These are phyloP conservation scores for Candida andamanensis DNA, from an alignment of 805 yeast species.

Conservation along the genomic window DNA sequence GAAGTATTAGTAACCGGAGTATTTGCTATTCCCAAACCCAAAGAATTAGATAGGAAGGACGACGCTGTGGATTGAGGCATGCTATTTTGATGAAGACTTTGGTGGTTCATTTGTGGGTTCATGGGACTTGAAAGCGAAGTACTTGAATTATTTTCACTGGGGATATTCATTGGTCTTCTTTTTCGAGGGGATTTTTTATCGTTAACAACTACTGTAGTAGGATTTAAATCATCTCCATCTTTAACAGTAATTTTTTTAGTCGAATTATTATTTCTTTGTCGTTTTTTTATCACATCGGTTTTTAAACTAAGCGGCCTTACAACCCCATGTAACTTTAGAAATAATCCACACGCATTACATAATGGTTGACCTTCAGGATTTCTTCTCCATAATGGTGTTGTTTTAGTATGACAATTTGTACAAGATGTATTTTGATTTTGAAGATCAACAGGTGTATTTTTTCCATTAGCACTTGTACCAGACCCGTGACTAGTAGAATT, in stretches of 20 bases:
- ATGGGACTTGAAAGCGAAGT: not conserved
- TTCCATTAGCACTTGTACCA: not conserved
- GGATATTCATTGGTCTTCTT: conserved; percentile 10
- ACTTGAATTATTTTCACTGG: too few species aligned
- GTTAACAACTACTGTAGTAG: conserved; percentile 26
- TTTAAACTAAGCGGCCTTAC: conserved; percentile 55
- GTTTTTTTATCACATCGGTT: conserved; percentile 53
- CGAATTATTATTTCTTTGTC: conserved; percentile 50
- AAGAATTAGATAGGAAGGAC: conserved; percentile 3
- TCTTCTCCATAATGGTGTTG: conserved; percentile 60
- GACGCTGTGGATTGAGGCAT: conserved; percentile 2
- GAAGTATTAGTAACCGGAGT: conserved; percentile 4
- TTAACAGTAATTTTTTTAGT: conserved; percentile 20
- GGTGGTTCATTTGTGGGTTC: not conserved
- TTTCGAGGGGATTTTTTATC: conserved; percentile 11
- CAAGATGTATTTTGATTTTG: conserved; percentile 36
- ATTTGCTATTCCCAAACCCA: conserved; percentile 6
- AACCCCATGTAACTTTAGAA: conserved; percentile 57
- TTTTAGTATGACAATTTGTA: conserved; percentile 59
- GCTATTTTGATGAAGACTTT: not conserved
- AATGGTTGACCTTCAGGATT: conserved; percentile 56
- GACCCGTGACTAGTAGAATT: not conserved
- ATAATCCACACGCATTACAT: conserved; percentile 62
- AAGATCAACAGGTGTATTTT: conserved; percentile 1
- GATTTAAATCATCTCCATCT: conserved; percentile 49